Evolutionary conservation across 495 filamentous ascomycete genomes (phyloP), one percentile per base, ranked within the genome.

Genomic region (Aspergillus nidulans): DNA sequence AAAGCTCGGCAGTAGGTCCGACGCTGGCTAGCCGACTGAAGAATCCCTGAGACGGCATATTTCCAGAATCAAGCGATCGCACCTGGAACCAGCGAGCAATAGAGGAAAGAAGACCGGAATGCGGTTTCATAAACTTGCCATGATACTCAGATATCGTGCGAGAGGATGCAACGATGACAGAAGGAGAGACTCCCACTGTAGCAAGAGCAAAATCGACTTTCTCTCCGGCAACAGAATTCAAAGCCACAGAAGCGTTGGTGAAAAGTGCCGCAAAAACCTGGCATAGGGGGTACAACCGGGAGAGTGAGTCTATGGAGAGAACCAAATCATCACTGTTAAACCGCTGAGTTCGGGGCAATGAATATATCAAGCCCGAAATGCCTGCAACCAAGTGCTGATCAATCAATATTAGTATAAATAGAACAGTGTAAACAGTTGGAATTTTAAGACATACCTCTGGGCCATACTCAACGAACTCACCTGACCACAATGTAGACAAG

Each of bases 251-350:
- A 32, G 90, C 81, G 62, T 92, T 91, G 20, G 83, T 87, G 68
- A 80, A 92, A 5, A 99, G 81, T 0, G 92, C 91, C 20, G 85
- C 85, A 55, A 97, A 78, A 15, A 91, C 89, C 46, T 91, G 79
- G 43, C 85, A 81, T 15, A 97, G 81, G 1, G 90, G 80, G 69
- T 95, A 95, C 0, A 85, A 84, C 42, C 85, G 78, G 2, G 86
- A 86, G 20, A 97, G 83, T 2, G 87, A 85, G 57, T 92, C 90
- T 36, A 89, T 90, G 0, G 92, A 86, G n/a, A 97, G 80, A 65
- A 99, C 90, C 23, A 95, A 73, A 63, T 99, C 94, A 2, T 81
- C 76, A 4, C 85, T 74, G 10, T 68, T 80, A 53, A 96, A 76
- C 34, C 89, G 85, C 63, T 96, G 86, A 24, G 71, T 70, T 10